Evolutionary conservation across 2,329 filamentous ascomycete genomes (phyloP), one percentile per base, ranked within the genome.

Genomic region (Fusarium brevicatenulatum): DNA sequence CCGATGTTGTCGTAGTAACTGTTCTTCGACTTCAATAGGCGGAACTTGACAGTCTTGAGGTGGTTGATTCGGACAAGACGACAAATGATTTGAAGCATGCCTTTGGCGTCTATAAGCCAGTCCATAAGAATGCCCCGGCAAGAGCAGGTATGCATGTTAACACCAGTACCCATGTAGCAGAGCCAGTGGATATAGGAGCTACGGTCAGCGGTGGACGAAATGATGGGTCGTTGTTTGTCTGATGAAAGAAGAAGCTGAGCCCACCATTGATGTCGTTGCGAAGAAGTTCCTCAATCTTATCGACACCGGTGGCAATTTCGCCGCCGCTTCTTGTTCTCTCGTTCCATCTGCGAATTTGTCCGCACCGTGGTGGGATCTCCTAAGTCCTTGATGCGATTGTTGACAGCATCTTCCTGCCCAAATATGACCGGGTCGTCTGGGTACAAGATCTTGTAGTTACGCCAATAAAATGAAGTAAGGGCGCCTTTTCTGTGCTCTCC

Each of bases 251-350:
- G 23, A 28, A 28, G 18, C 18, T 28, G 18, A 46, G 43, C 0
- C 43, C 43, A 7, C 8, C 7, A 2, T 46, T 25, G 43, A 28
- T 28, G 18, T 46, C 43, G 4, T 19, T 4, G 18, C 11, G 18
- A 46, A 46, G 4, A 13, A 28, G 43, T 10, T 46, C 5, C 21
- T 28, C 5, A 21, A 46, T 23, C 0, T 28, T 7, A 5, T 46
- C 43, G 4, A 28, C 23, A 28, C 23, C 12, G 23, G 42, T 25
- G 2, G 4, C n/a, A n/a, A 12, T 8, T 0, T 1, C n/a, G 15
- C 21, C 2, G n/a, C 40, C 10, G 1, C 5, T 16, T 46, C 43
- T 46, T 46, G 5, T 10, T 46, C 18, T 28, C 23, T 9, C 43
- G 23, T 19, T 9, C 7, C 43, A 25, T 9, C 10, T 44, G 11